A percentile compares a stretch with the other conserved stretches of the same genome.
Evolutionary conservation across 208 protist species (phyloP).

Genomic region (Crithidia bombi): DNA sequence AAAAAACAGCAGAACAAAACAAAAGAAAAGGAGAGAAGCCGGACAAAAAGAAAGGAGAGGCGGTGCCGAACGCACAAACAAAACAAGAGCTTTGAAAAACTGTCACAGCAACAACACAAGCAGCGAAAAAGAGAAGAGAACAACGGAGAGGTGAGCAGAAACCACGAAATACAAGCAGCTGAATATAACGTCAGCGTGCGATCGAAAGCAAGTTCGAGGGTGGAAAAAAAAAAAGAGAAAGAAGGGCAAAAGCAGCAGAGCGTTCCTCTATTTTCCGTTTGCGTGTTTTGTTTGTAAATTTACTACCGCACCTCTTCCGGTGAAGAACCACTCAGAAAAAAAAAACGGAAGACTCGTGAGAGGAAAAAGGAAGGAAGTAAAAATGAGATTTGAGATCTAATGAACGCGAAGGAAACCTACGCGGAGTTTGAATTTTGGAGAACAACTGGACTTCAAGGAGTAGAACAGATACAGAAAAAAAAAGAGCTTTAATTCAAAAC

Average conservation of each 20-base stretch:
- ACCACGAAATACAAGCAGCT: too few relatives aligned
- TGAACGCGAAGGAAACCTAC: too few relatives aligned
- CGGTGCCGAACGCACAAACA: neutral
- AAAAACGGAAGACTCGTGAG: constrained; percentile 8
- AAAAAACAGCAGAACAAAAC: constrained; percentile 13
- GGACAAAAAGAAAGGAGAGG: neutral
- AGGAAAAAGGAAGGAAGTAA: constrained; percentile 3
- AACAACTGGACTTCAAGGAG: too few relatives aligned
- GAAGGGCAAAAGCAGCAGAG: neutral
- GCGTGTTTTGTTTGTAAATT: too few relatives aligned
- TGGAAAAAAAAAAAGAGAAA: constrained; percentile 6
- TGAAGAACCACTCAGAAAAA: constrained; percentile 1
- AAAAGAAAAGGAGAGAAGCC: constrained; percentile 8
- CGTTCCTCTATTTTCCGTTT: too few relatives aligned
- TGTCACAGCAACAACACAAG: neutral
- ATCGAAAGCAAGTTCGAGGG: neutral
- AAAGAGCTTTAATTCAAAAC: too few relatives aligned
- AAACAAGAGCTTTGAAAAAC: neutral
- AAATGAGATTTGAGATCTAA: too few relatives aligned
- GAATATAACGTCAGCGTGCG: too few relatives aligned
- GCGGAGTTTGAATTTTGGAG: too few relatives aligned
- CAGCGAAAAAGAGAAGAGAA: neutral
- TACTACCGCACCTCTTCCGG: too few relatives aligned
- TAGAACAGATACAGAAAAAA: too few relatives aligned
- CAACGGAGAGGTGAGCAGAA: neutral